Base-by-base conservation (phyloP, 495 filamentous ascomycete genomes). In the Neurospora terricola region DNA sequence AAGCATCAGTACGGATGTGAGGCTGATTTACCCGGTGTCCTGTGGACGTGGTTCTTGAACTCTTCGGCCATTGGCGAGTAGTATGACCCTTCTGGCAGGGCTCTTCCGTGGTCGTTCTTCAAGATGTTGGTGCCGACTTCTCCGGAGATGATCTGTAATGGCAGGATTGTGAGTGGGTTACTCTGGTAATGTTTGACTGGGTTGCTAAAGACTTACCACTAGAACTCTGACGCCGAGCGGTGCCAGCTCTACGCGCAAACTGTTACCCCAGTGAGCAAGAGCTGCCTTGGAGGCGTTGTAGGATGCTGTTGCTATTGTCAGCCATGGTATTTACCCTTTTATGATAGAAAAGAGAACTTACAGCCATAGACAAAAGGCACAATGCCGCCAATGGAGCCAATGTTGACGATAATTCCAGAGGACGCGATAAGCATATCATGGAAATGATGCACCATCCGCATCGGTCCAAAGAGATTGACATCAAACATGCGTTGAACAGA, bases 21-120 rank as follows among this genome's bases (percentile, higher is more conserved):
- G n/a, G n/a, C n/a, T n/a, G n/a, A n/a, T n/a, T n/a, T 66, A 66
- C 54, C 14, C 7, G 54, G 54, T 3, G 54, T 66, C 54, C 54
- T 66, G 54, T 66, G 54, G 27, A 66, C 54, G 27, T 66, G 54
- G 27, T 66, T 66, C 27, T 66, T 66, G 54, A 66, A 66, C 54
- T 66, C 54, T 7, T 66, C 54, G 3, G 54, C 54, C 54, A 66
- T 66, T 9, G 54, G 54, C 0, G 54, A 66, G 54, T 66, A 66
- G 27, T 66, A 66, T 34, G 54, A 66, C 1, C 27, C 54, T 0
- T 66, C 54, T 0, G 54, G 54, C 0, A 66, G 27, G 7, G 27
- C 0, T 14, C 54, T 66, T 18, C 54, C 54, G 27, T 66, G 54
- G 0, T 66, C 54, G 3, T 66, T 66, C 30, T 66, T 66, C 0